phyloP scores from a whole-genome alignment of 345 rosid species.

The Salix brachista region DNA sequence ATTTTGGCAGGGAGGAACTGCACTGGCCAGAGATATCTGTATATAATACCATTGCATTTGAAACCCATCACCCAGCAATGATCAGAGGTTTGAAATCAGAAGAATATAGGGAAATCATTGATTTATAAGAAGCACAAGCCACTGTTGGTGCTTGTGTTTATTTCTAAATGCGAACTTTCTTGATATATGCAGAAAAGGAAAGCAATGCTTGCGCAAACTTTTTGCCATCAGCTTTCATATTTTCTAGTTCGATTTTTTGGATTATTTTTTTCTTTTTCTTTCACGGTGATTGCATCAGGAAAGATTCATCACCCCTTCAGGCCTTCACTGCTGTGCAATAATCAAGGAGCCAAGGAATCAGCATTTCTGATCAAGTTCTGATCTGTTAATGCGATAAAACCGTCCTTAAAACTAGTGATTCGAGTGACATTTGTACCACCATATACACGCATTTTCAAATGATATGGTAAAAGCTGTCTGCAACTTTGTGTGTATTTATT shows the following conservation, averaged over 20 bases:
- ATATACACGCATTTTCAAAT: too few relatives aligned
- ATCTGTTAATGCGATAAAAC: too few relatives aligned
- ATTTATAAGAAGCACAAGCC: neutral
- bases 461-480: too few relatives aligned
- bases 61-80: neutral
- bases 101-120: neutral
- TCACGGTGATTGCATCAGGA: neutral
- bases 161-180: neutral
- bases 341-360: neutral
- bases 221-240: neutral
- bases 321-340: neutral
- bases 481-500: too few relatives aligned
- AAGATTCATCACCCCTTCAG: neutral
- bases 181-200: neutral
- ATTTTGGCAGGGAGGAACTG: neutral
- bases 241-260: neutral
- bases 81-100: neutral
- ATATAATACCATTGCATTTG: constrained; percentile 3
- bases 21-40: neutral
- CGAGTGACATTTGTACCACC: too few relatives aligned
- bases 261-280: fast-evolving
- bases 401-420: too few relatives aligned
- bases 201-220: neutral
- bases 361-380: neutral
- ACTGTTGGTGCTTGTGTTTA: neutral